Conservation (phyloP, 805 yeast species). For the Candida incommunis region DNA sequence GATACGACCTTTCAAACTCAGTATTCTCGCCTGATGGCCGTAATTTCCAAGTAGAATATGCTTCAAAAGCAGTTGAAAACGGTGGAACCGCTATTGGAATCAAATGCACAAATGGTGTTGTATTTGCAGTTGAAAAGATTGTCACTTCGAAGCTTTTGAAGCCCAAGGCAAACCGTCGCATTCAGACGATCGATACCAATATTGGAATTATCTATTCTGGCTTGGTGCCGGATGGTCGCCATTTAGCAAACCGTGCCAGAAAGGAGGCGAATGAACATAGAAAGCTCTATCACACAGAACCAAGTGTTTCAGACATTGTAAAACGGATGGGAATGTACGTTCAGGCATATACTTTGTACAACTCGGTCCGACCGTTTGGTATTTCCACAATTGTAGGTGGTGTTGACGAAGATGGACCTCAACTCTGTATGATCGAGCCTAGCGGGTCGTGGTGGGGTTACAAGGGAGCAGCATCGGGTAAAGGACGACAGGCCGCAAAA, state of each 20-base stretch:
- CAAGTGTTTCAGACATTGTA: conserved; percentile 68
- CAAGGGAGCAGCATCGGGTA: conserved; percentile 93
- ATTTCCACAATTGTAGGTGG: conserved; percentile 89
- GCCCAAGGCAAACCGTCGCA: conserved; percentile 77
- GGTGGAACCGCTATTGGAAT: conserved; percentile 94
- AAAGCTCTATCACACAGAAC: conserved; percentile 58
- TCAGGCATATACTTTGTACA: conserved; percentile 90
- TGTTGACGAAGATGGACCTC: conserved; percentile 78
- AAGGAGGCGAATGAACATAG: conserved; percentile 78
- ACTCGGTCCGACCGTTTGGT: conserved; percentile 97
- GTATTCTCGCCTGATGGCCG: conserved; percentile 67
- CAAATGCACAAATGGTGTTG: conserved; percentile 83
- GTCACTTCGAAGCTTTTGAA: conserved; percentile 86
- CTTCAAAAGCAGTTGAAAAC: conserved; percentile 92
- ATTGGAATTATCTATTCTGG: conserved; percentile 94
- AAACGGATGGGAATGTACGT: conserved; percentile 83
- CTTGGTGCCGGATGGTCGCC: conserved; percentile 91
- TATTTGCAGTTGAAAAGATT: conserved; percentile 95
- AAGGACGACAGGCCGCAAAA: conserved; percentile 97
- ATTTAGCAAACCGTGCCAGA: conserved; percentile 80
- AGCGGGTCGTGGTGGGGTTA: conserved; percentile 98
- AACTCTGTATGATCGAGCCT: conserved; percentile 93
- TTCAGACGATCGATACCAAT: conserved; percentile 87
- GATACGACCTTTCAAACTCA: conserved; percentile 94
- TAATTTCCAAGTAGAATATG: conserved; percentile 91